These are phyloP conservation scores for Diutina catenulata DNA, from an alignment of 1,139 yeast species.

Conservation along the genomic window DNA sequence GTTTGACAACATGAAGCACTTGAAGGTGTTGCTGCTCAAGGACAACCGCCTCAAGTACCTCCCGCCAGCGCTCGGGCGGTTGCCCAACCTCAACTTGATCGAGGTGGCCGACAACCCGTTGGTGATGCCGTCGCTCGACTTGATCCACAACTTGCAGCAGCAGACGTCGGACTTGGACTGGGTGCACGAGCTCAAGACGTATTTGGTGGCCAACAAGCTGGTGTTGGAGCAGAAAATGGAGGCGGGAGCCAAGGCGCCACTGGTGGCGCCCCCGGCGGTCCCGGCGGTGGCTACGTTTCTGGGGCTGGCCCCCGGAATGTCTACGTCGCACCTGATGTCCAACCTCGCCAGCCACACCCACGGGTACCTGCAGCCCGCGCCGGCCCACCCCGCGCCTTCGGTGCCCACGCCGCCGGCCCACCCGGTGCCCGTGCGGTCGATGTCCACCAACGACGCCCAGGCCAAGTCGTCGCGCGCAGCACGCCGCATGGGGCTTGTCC, in stretches of 20 bases:
- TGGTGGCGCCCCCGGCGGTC: too few species aligned
- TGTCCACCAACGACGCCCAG: too few species aligned
- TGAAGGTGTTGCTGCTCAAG: slow-evolving; percentile 1
- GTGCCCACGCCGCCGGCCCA: too few species aligned
- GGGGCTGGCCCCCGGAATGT: too few species aligned
- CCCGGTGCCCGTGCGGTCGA: too few species aligned
- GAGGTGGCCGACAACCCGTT: slow-evolving; percentile 66
- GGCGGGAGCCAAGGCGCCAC: too few species aligned
- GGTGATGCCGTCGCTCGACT: slow-evolving; percentile 34
- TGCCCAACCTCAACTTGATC: slow-evolving; percentile 45
- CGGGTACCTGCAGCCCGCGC: neutral
- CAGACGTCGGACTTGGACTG: slow-evolving; percentile 39
- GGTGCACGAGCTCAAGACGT: slow-evolving; percentile 38
- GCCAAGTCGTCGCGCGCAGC: slow-evolving; percentile 18
- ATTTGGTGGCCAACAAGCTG: slow-evolving; percentile 21
- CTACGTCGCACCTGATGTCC: neutral
- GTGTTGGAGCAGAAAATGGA: slow-evolving; percentile 13
- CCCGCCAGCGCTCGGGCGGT: slow-evolving; percentile 17
- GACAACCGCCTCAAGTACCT: neutral
- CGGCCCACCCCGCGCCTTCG: too few species aligned
- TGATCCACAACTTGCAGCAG: slow-evolving; percentile 22
- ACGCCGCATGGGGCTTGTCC: slow-evolving; percentile 57
- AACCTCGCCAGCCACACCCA: neutral
- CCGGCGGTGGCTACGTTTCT: too few species aligned
- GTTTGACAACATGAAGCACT: slow-evolving; percentile 8